Evolutionary conservation across 495 filamentous ascomycete genomes (phyloP), one percentile per base, ranked within the genome.

Genomic region (Hamigera avellanea): DNA sequence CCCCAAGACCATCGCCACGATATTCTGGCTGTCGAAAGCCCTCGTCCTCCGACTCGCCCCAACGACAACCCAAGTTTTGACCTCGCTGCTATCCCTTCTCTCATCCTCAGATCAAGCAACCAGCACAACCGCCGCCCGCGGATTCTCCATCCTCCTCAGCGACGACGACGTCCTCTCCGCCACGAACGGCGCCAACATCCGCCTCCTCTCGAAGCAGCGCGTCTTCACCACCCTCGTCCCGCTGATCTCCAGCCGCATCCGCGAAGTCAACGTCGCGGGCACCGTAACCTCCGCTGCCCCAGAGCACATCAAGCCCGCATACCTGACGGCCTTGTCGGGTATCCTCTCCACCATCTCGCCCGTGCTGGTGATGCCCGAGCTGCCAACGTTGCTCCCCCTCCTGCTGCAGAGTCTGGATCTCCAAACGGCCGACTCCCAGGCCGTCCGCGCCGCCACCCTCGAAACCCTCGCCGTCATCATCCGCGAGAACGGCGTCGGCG

Each of bases 401-500:
- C 70, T 86, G 29, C 67, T 85, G 2, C 81, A 83, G 49, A 72
- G 63, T 32, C 64, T 86, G n/a, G 78, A 83, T 39, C 68, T 83
- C 25, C 54, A 64, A 35, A 61, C 71, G 5, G 42, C 54, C 9
- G 57, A 70, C 36, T 59, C 62, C 10, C 49, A 62, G 3, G 53
- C 61, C n/a, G 69, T 82, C 19, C 76, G 81, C 40, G 58, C 68
- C 25, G 75, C 76, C 17, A 79, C 78, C 2, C 68, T 86, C 23
- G 63, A 67, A 10, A 80, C 67, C 6, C 61, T 86, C 6, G 57
- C 54, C n/a, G 58, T 74, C 12, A 68, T 80, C 13, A 69, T 82
- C 32, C 57, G 61, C 35, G 70, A 81, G 40, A 69, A 66, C 27
- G 69, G 81, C 7, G 60, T 67, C 18, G 53, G 48, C 1, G 52